These are phyloP conservation scores for Bretschneidera sinensis DNA, from an alignment of 345 rosid genomes.

Conservation along the genomic window DNA sequence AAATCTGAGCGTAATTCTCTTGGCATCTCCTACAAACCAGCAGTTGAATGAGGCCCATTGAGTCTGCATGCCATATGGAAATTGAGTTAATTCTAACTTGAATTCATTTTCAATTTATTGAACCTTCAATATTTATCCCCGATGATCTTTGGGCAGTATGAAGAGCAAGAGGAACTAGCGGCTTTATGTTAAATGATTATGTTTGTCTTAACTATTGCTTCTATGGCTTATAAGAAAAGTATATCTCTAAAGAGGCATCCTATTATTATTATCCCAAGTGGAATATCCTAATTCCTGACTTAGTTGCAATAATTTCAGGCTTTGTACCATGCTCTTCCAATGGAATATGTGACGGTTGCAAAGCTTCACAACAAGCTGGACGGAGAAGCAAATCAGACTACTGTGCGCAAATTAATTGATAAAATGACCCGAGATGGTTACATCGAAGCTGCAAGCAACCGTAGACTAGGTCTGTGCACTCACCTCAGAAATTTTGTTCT, in stretches of 20 bases:
- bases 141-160: too few species aligned
- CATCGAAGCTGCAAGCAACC: conserved; percentile 65
- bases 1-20: not conserved
- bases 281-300: conserved; percentile 18
- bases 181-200: too few species aligned
- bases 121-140: too few species aligned
- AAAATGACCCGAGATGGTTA: conserved; percentile 79
- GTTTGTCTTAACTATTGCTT: too few species aligned
- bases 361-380: conserved; percentile 76
- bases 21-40: too few species aligned
- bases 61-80: too few species aligned
- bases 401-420: conserved; percentile 61
- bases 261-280: not conserved
- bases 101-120: too few species aligned
- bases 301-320: conserved; percentile 40
- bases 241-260: not conserved
- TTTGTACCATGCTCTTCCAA: conserved; percentile 72
- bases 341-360: conserved; percentile 61
- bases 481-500: conserved; percentile 10
- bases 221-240: too few species aligned
- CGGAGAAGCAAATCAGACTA: conserved; percentile 63
- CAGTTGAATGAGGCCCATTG: too few species aligned
- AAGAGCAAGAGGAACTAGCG: too few species aligned
- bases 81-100: too few species aligned
- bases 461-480: conserved; percentile 64